Conservation (phyloP, 2,329 filamentous ascomycete genomes). For the Calonectria fujianensis region DNA sequence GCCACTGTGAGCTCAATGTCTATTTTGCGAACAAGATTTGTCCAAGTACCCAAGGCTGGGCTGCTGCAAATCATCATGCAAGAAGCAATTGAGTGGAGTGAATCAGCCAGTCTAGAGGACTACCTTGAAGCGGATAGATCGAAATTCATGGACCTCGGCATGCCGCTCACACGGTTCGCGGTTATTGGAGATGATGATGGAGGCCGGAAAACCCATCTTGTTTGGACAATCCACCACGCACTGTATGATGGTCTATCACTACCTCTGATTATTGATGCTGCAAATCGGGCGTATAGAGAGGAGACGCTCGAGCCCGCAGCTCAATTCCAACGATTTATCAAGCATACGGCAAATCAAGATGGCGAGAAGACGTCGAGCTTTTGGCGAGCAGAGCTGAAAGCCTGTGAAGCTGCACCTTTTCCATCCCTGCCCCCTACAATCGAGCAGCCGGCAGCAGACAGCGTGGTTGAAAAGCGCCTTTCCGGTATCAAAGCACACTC, state of each 20-base stretch:
- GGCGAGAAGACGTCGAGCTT: not conserved
- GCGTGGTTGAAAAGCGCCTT: not conserved
- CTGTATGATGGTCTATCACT: slow-evolving; percentile 56
- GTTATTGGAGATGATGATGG: slow-evolving; percentile 22
- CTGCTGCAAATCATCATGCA: slow-evolving; percentile 38
- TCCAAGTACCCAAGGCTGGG: not conserved
- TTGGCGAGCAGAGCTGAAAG: slow-evolving; percentile 23
- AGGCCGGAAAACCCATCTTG: slow-evolving; percentile 29
- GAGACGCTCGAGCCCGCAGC: not conserved
- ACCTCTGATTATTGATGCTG: slow-evolving; percentile 39
- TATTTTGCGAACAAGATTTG: slow-evolving; percentile 63
- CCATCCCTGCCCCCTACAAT: slow-evolving; percentile 31
- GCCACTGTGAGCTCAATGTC: not conserved
- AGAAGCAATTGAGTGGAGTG: slow-evolving; percentile 21
- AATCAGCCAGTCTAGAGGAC: not conserved
- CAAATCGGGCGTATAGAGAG: slow-evolving; percentile 36
- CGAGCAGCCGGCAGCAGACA: slow-evolving; percentile 13
- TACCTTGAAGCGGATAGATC: slow-evolving; percentile 32
- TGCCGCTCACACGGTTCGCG: slow-evolving; percentile 28
- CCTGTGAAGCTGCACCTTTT: slow-evolving; percentile 16
- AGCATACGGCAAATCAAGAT: slow-evolving; percentile 3
- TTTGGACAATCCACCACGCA: slow-evolving; percentile 56
- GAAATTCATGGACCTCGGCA: slow-evolving; percentile 33
- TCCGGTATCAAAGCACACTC: not conserved
- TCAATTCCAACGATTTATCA: slow-evolving; percentile 31